A percentile compares a stretch with the other conserved stretches of the same genome.
phyloP scores from a whole-genome alignment of 2,329 filamentous ascomycete genomes.

The Aquanectria penicillioides region DNA sequence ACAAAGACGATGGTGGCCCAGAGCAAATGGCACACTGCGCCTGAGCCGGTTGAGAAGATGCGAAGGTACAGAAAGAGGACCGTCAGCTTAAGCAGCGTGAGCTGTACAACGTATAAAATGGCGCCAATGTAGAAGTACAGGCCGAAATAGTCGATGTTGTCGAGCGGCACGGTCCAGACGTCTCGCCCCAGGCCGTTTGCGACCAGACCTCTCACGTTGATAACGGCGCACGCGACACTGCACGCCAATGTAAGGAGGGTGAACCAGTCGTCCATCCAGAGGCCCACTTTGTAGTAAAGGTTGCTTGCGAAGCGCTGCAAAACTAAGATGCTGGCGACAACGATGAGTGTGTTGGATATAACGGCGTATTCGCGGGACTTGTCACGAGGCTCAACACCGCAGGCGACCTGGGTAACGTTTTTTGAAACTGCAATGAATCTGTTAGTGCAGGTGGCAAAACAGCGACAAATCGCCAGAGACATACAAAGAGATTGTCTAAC shows the following conservation, averaged over 20 bases:
- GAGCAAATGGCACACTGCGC: too few relatives aligned
- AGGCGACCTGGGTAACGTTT: neutral
- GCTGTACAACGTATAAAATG: neutral
- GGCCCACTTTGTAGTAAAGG: neutral
- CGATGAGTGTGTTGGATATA: neutral
- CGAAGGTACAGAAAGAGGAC: too few relatives aligned
- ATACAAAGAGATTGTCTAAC: neutral
- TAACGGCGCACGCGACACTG: neutral
- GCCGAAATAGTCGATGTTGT: neutral
- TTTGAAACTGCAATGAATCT: neutral
- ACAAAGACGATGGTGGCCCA: slow-evolving; percentile 54
- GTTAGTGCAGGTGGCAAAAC: neutral
- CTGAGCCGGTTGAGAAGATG: too few relatives aligned
- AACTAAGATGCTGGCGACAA: neutral
- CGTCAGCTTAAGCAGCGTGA: neutral
- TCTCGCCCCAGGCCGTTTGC: neutral
- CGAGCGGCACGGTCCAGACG: neutral
- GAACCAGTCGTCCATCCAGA: neutral
- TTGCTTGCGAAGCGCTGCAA: neutral
- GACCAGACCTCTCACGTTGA: neutral
- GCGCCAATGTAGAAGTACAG: neutral
- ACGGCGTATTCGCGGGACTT: neutral
- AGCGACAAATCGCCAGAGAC: neutral
- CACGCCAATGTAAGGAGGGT: neutral
- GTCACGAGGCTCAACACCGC: neutral